Conservation (phyloP, 441 rosid genomes). For the Raphanus hybrid region DNA sequence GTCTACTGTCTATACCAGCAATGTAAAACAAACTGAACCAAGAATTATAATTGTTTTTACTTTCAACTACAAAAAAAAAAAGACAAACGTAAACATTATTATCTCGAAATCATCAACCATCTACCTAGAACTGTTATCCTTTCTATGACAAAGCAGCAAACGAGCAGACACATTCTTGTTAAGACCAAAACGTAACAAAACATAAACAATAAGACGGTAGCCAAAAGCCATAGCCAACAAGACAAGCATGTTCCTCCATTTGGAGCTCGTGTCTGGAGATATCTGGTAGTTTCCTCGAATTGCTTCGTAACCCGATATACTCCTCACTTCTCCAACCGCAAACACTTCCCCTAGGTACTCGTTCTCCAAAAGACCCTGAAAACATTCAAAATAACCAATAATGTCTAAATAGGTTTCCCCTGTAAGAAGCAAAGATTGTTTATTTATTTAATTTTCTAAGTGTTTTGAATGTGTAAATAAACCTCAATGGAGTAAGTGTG, state of each 20-base stretch:
- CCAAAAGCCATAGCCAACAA: slow-evolving; percentile 80
- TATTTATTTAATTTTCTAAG: not conserved
- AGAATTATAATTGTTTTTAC: not conserved
- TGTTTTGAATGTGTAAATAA: slow-evolving; percentile 38
- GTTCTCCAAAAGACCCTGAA: slow-evolving; percentile 91
- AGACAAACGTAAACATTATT: slow-evolving; percentile 14
- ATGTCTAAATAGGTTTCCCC: not conserved
- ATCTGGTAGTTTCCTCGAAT: slow-evolving; percentile 75
- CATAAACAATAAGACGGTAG: slow-evolving; percentile 69
- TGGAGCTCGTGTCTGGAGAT: slow-evolving; percentile 69
- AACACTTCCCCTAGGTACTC: slow-evolving; percentile 85
- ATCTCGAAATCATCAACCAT: slow-evolving; percentile 17
- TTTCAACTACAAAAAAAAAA: slow-evolving; percentile 12
- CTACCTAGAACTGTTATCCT: slow-evolving; percentile 58
- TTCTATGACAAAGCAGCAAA: slow-evolving; percentile 49
- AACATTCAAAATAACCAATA: slow-evolving; percentile 24
- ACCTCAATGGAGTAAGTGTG: slow-evolving; percentile 95
- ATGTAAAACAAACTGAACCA: not conserved
- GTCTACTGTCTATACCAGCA: not conserved
- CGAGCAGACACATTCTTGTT: slow-evolving; percentile 55
- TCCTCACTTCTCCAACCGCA: slow-evolving; percentile 93
- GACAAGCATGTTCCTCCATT: slow-evolving; percentile 87
- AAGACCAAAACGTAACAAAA: slow-evolving; percentile 65
- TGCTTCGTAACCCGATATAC: slow-evolving; percentile 87
- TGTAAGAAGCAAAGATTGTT: not conserved